phyloP scores from a whole-genome alignment of 225 moss, liverwort and hornwort genomes.

The Sphagnum contortum region DNA sequence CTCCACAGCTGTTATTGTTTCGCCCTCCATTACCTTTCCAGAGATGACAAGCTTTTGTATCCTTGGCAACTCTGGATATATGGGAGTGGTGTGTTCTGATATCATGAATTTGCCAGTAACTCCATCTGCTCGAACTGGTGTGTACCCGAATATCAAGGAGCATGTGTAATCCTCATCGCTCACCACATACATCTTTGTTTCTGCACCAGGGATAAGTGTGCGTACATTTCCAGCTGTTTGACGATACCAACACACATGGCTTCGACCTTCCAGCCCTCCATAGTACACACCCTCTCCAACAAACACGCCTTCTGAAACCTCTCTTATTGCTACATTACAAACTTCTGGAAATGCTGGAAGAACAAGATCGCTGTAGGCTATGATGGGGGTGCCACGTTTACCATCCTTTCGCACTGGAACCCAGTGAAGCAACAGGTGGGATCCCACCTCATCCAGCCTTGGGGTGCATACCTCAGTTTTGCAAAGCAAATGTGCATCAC shows the following conservation, averaged over 20 bases:
- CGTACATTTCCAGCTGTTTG: constrained; percentile 18
- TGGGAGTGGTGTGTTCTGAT: background rate
- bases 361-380: no score
- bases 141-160: constrained; percentile 17
- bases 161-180: no score
- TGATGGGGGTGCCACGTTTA: constrained; percentile 59
- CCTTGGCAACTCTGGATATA: no score
- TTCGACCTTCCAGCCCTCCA: no score
- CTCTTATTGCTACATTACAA: constrained; percentile 29
- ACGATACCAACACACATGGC: constrained; percentile 6
- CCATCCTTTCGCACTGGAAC: constrained; percentile 71
- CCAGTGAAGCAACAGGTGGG: constrained; percentile 67
- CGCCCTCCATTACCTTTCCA: constrained; percentile 29
- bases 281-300: constrained; percentile 39
- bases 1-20: constrained; percentile 44
- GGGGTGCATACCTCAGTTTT: constrained; percentile 58
- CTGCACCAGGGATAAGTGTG: no score
- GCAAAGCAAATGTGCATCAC: constrained; percentile 50
- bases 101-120: constrained; percentile 28
- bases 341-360: constrained; percentile 8
- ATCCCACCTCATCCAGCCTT: constrained; percentile 64
- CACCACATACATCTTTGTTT: no score
- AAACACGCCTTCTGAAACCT: constrained; percentile 27
- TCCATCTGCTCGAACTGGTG: constrained; percentile 42
- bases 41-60: no score